These are phyloP conservation scores for Phyllosticta capitalensis DNA, from an alignment of 2,329 filamentous ascomycete species.

Conservation along the genomic window DNA sequence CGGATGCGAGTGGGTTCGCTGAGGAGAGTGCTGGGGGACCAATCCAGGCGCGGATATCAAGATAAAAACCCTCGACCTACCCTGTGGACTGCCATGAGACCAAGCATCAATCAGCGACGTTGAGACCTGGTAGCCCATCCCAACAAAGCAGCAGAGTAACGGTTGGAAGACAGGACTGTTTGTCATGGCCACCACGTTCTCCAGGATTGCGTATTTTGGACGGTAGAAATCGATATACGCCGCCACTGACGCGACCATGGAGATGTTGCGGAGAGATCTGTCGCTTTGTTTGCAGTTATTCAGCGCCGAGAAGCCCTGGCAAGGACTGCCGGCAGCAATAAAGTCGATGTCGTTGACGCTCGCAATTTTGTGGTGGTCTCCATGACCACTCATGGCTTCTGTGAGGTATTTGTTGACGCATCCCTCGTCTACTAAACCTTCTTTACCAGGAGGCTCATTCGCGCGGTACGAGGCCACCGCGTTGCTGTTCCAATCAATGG, in stretches of 20 bases:
- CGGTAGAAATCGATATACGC: conserved; percentile 66
- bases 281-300: conserved; percentile 50
- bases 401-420: conserved; percentile 62
- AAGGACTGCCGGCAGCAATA: conserved; percentile 65
- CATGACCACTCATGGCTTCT: conserved; percentile 43
- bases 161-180: conserved; percentile 60
- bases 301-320: conserved; percentile 61
- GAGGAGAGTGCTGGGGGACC: conserved; percentile 46
- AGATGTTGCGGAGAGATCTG: conserved; percentile 58
- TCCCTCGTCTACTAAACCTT: conserved; percentile 52
- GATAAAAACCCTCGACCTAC: conserved; percentile 59
- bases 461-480: conserved; percentile 68
- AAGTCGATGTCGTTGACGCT: conserved; percentile 55
- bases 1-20: conserved; percentile 55
- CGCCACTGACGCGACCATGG: conserved; percentile 66
- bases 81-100: conserved; percentile 57
- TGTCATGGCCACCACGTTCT: conserved; percentile 65
- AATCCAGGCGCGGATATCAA: conserved; percentile 59
- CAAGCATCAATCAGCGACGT: conserved; percentile 61
- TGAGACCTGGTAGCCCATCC: conserved; percentile 66
- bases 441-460: conserved; percentile 41
- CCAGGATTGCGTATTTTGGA: conserved; percentile 64
- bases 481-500: conserved; percentile 54
- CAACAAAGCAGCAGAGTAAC: conserved; percentile 62
- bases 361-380: conserved; percentile 42